Conservation (phyloP, 257 asterid genomes). For the Verbascum thapsus region DNA sequence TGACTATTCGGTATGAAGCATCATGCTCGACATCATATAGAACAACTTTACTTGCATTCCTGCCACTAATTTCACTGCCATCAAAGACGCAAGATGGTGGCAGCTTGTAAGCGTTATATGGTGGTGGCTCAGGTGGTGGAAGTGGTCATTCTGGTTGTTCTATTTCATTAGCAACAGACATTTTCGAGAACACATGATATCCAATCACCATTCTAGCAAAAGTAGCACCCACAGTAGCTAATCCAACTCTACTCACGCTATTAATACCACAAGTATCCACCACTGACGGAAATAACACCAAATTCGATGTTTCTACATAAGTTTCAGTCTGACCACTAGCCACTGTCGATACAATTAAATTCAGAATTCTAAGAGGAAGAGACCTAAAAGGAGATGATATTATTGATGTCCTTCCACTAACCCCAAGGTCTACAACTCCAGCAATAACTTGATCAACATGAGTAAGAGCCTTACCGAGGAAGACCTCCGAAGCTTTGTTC, state of each 20-base stretch:
- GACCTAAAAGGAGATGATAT: constrained; percentile 77
- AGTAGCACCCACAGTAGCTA: too few relatives aligned
- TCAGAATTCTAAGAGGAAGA: constrained; percentile 85
- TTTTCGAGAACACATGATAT: too few relatives aligned
- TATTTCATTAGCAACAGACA: too few relatives aligned
- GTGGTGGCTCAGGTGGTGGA: too few relatives aligned
- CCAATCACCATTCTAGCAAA: too few relatives aligned
- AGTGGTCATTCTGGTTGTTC: too few relatives aligned
- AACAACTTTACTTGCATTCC: constrained; percentile 85
- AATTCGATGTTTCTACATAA: constrained; percentile 91
- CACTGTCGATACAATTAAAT: constrained; percentile 81
- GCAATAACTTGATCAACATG: constrained; percentile 48
- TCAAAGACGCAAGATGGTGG: too few relatives aligned
- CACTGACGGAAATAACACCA: constrained; percentile 90
- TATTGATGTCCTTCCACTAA: constrained; percentile 95
- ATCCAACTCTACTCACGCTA: too few relatives aligned
- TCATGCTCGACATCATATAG: constrained; percentile 85
- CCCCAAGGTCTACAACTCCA: constrained; percentile 93
- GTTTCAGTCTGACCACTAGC: constrained; percentile 93
- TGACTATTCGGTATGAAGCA: constrained; percentile 69
- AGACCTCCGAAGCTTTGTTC: constrained; percentile 59
- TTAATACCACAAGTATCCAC: constrained; percentile 99
- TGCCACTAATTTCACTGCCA: constrained; percentile 91
- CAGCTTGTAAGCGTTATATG: too few relatives aligned
- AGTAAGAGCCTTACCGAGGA: constrained; percentile 55